Base-by-base conservation (phyloP, 1,139 yeast genomes). In the Debaryomyces nepalensis region DNA sequence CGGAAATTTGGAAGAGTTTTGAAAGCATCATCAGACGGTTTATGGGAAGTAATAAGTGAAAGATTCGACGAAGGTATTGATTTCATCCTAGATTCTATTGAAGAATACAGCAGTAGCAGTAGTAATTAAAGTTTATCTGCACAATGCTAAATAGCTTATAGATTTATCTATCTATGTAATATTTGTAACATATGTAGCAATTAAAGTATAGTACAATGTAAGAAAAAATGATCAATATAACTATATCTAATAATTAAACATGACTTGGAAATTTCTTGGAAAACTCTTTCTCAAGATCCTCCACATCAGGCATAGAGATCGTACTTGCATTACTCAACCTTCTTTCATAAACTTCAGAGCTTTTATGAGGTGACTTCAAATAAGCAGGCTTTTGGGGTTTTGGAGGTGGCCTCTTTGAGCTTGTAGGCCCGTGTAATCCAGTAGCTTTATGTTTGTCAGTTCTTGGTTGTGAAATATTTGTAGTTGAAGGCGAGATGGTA, bases 1-100 rank as follows among this genome's bases (percentile, higher is more conserved):
- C 81, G 89, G 58, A 90, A 89, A 63, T 89, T 84, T 59, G 99
- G 99, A 18, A 76, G 97, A 44, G 97, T 93, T 3, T 66, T 90
- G 42, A 81, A 84, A 54, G 78, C 93, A 10, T 80, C 81, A 33
- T 69, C 75, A 14, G 93, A 85, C 53, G 93, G 95, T 1, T 62
- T 90, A 47, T 86, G 82, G 64, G 87, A 87, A 46, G 81, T 88
- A 16, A 77, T 88, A 26, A 83, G 83, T 48, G 97, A 89, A 59
- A 73, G 90, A 56, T 87, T 87, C 53, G 90, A 87, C 41, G 97
- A 90, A 59, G 89, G 91, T 1, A 75, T 86, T 14, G 96, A 87
- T 55, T 89, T 88, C 58, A 77, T 89, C 26, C 70, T 87, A 49
- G 97, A 89, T 56, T 79, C 91, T 3, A 70, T 88, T 37, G 87